Conservation (phyloP, 192 early-diverging fungal species). For the Coemansia sp. region DNA sequence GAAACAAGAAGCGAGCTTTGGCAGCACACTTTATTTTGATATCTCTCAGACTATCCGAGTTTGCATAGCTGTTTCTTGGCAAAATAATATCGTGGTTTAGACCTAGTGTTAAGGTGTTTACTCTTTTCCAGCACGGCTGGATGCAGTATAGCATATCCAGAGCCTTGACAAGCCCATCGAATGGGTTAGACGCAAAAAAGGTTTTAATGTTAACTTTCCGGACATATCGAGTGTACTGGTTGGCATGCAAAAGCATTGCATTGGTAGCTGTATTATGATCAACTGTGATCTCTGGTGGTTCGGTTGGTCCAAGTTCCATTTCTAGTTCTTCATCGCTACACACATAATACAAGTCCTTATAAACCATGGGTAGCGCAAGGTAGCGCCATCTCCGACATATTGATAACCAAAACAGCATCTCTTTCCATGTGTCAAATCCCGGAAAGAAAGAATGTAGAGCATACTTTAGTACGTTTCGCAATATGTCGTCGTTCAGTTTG, state of each 20-base stretch:
- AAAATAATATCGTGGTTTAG: slow-evolving; percentile 3
- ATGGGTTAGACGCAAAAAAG: background rate
- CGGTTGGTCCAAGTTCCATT: background rate
- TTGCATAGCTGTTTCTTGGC: background rate
- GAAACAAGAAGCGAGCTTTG: too few relatives aligned
- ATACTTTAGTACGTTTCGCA: slow-evolving; percentile 1
- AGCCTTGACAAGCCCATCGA: background rate
- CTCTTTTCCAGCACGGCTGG: background rate
- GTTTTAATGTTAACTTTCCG: slow-evolving; percentile 1
- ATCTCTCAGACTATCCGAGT: background rate
- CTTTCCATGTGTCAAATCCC: slow-evolving; percentile 6
- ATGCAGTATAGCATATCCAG: background rate
- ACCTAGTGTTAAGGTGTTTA: slow-evolving; percentile 4
- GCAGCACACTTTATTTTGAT: too few relatives aligned
- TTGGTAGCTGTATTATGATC: slow-evolving; percentile 1
- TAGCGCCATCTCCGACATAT: slow-evolving; percentile 12
- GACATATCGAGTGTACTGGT: background rate
- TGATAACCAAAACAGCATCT: background rate
- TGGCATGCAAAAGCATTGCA: background rate
- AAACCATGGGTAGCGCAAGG: slow-evolving; percentile 4
- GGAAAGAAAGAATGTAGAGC: background rate
- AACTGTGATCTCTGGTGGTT: background rate
- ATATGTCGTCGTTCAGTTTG: slow-evolving; percentile 3
- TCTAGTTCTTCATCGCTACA: background rate
- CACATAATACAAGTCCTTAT: background rate